Evolutionary conservation across 2,329 filamentous ascomycete genomes (phyloP), one percentile per base, ranked within the genome.

Genomic region (Aureobasidium namibiae): DNA sequence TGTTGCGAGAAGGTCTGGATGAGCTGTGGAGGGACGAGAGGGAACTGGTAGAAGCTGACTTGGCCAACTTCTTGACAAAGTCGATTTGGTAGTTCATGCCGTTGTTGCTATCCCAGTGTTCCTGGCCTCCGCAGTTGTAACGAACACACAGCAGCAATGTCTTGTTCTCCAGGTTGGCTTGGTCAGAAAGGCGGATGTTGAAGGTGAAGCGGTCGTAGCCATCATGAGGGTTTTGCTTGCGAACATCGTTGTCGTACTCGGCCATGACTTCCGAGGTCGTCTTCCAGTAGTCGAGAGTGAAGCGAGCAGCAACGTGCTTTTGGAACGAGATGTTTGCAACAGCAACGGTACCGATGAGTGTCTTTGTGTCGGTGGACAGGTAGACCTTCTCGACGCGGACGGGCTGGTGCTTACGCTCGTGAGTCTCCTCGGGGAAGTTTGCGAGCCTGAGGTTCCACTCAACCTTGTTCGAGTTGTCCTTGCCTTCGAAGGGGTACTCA

Each of bases 201-300:
- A 99, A 99, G 69, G 86, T 89, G 76, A 99, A 99, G 39, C 90
- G 84, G 72, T 99, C 94, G 66, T 87, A 87, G 49, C 87, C 85
- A 65, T 87, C 80, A 0, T 64, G 44, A 3, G 77, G 77, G 42
- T 87, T 83, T 65, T 83, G 83, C 29, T 84, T 83, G 44, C 85
- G 83, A 46, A 92, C 82, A 74, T 94, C 89, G 62, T 89, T 83
- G 70, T 86, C 87, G 76, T 84, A 99, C 67, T 96, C 91, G n/a
- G 90, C 92, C 38, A 82, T 81, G 1, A 97, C 88, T 71, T 99
- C 94, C 0, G 94, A 99, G 0, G 92, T 95, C 0, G 94, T 99
- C 80, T 95, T 96, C 94, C 94, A 99, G 75, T 95, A 94, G 73
- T 99, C 94, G 48, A 96, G 82, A 0, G 94, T 99, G 73, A 99